Percentiles rank a stretch among this genome's conserved stretches.
These are phyloP conservation scores for Tulasnella sp. DNA, from an alignment of 768 basidiomycete genomes.

Conservation along the genomic window DNA sequence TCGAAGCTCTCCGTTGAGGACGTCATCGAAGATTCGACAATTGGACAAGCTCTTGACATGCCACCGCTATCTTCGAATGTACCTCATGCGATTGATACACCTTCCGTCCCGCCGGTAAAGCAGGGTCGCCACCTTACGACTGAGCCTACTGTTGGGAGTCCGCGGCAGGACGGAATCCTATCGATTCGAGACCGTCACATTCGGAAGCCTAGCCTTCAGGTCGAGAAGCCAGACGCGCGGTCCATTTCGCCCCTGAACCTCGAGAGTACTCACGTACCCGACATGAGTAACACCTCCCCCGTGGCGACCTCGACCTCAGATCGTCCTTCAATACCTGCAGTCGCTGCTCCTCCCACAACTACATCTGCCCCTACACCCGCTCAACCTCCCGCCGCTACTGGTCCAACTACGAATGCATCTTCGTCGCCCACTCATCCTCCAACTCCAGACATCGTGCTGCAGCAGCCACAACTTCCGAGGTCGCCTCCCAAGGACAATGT, in stretches of 20 bases:
- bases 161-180: neutral
- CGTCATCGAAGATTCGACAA: conserved; percentile 3
- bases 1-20: neutral
- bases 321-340: neutral
- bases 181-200: conserved; percentile 10
- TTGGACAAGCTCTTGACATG: conserved; percentile 9
- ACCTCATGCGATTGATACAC: neutral
- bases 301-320: neutral
- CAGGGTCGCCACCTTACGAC: conserved; percentile 6
- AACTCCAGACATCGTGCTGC: too few species aligned
- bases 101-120: neutral
- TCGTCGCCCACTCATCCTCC: too few species aligned
- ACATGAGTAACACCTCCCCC: neutral
- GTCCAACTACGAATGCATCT: too few species aligned
- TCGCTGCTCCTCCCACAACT: neutral
- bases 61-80: neutral
- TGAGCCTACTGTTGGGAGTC: neutral
- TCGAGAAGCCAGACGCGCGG: too few species aligned
- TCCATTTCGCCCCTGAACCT: too few species aligned
- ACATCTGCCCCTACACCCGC: neutral
- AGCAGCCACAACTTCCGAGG: too few species aligned
- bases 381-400: neutral
- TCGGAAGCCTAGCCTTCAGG: conserved; percentile 7
- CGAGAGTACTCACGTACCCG: too few species aligned
- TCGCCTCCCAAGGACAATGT: neutral